Evolutionary conservation across 495 filamentous ascomycete species (phyloP), one percentile per base, ranked within the genome.

Genomic region (Lophiotrema nucula): DNA sequence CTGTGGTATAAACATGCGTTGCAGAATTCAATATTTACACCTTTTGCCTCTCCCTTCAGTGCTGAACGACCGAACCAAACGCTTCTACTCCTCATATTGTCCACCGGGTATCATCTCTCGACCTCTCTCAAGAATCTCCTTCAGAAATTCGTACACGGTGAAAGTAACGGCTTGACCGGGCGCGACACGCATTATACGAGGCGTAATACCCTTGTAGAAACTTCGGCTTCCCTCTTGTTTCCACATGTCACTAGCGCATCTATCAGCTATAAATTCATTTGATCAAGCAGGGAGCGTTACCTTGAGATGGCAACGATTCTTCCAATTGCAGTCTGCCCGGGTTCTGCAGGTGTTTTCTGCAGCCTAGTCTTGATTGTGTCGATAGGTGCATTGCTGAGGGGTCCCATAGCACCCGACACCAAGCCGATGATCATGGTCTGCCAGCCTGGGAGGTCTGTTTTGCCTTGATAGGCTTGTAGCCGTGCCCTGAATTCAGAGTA

Each of bases 201-300:
- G 93, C 49, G 93, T 99, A 73, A 99, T 97, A 59, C 93, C 93
- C 82, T 96, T 97, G 78, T 97, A 99, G 78, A 99, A 99, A 11
- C 92, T 92, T 44, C 88, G 83, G 55, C 88, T 77, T 11, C 93
- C 93, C 72, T 99, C 93, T 72, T 92, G 86, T 87, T 86, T 92
- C 76, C 95, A 96, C 93, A 99, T 97, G 60, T 96, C 89, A 53
- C 78, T 81, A 37, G 8, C 19, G 16, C 25, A 28, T n/a, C 6
- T 16, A 28, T 41, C 19, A 53, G 25, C 23, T 19, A 10, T 45
- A 27, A 21, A n/a, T 50, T 24, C n/a, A 18, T 19, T 19, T 33
- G 10, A 26, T n/a, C n/a, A n/a, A n/a, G n/a, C n/a, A n/a, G n/a
- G n/a, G n/a, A 35, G 15, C 47, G 56, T 39, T 39, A 66, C 62